These are phyloP conservation scores for Penicillium coprophilum DNA, from an alignment of 495 filamentous ascomycete species.

Conservation along the genomic window DNA sequence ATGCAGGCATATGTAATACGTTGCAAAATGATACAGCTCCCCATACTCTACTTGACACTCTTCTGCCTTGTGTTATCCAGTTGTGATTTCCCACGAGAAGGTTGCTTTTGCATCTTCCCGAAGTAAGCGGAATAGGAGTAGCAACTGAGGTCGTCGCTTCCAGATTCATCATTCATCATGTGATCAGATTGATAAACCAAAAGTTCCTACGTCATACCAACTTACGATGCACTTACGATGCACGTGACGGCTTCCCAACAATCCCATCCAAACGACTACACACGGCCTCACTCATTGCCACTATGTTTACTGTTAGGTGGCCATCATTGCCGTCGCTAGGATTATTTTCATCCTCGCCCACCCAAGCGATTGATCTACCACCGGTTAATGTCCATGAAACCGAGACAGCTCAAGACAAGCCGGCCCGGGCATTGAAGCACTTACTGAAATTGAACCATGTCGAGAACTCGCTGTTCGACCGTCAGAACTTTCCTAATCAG, in stretches of 20 bases:
- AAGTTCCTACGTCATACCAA: constrained; percentile 21
- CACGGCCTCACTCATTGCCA: not conserved
- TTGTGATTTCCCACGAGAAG: not conserved
- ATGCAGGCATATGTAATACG: not conserved
- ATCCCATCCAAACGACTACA: constrained; percentile 11
- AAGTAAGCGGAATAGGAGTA: not conserved
- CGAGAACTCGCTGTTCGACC: constrained; percentile 76
- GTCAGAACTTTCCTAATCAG: constrained; percentile 84
- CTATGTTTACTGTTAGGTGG: constrained; percentile 34
- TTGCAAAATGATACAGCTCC: not conserved
- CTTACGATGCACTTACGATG: constrained; percentile 11
- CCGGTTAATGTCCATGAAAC: constrained; percentile 72
- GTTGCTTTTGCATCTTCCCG: not conserved
- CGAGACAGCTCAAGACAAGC: constrained; percentile 75
- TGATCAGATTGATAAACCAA: constrained; percentile 12
- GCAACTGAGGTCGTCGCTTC: not conserved
- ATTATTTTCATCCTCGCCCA: constrained; percentile 24
- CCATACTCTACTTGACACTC: not conserved
- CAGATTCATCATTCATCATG: constrained; percentile 4
- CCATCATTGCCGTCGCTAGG: constrained; percentile 24
- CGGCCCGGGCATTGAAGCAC: constrained; percentile 82
- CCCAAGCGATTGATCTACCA: constrained; percentile 58
- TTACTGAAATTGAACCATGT: constrained; percentile 87
- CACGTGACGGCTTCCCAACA: constrained; percentile 27
- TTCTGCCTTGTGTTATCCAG: not conserved